phyloP scores from a whole-genome alignment of 1,284 basidiomycete species.

The Stereum hirsutum region DNA sequence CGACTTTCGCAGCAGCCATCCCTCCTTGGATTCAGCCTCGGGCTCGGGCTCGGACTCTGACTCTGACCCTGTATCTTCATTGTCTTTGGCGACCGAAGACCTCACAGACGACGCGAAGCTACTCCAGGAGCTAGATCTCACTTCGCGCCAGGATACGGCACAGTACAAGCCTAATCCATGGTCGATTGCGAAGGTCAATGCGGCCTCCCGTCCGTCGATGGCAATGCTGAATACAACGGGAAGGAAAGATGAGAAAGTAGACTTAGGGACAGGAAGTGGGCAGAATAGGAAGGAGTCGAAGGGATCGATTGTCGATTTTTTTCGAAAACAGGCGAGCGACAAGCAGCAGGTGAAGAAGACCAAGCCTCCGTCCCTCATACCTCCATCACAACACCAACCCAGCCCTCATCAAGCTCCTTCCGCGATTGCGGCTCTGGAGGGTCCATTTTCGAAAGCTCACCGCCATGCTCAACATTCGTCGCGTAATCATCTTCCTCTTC shows the following conservation, averaged over 20 bases:
- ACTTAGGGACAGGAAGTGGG: neutral
- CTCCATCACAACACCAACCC: neutral
- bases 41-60: no score
- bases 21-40: no score
- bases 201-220: constrained; percentile 33
- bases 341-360: neutral
- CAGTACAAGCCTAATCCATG: constrained; percentile 64
- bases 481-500: neutral
- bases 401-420: neutral
- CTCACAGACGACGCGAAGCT: constrained; percentile 22
- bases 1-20: no score
- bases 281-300: constrained; percentile 9
- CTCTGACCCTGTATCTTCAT: neutral
- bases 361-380: constrained; percentile 1
- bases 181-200: constrained; percentile 68
- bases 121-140: constrained; percentile 48
- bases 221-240: neutral
- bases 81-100: neutral
- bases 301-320: constrained; percentile 16
- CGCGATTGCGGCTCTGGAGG: neutral
- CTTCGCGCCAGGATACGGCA: constrained; percentile 45
- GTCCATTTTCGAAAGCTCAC: neutral
- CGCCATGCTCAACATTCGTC: neutral
- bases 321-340: constrained; percentile 15
- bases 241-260: neutral